Conservation (phyloP, 257 asterid species). For the Marsdenia floribunda region DNA sequence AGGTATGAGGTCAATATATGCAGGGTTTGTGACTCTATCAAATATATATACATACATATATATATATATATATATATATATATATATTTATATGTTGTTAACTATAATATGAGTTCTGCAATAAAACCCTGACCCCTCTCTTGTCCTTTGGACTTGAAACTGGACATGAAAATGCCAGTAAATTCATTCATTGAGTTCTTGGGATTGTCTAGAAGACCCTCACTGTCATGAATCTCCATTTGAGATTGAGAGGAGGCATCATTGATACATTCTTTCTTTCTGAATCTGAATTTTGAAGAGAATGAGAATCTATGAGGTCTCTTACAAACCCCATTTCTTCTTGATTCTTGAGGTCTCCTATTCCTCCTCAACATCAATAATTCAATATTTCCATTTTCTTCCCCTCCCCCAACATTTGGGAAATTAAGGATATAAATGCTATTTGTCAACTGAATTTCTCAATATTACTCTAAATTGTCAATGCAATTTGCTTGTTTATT, state of each 20-base stretch:
- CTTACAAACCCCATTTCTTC: constrained; percentile 37
- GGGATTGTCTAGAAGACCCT: no score
- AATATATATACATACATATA: no score
- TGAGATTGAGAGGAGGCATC: no score
- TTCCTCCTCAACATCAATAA: background rate
- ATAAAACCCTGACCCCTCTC: background rate
- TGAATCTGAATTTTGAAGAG: no score
- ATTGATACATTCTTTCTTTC: no score
- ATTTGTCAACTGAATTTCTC: no score
- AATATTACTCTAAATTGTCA: background rate
- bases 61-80: no score
- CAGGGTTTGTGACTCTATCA: background rate
- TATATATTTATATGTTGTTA: background rate
- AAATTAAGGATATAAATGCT: no score
- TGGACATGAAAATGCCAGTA: no score
- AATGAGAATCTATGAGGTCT: constrained; percentile 88
- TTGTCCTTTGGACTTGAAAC: background rate
- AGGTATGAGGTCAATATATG: constrained; percentile 39
- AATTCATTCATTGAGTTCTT: no score
- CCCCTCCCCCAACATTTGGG: background rate
- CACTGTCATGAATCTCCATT: no score
- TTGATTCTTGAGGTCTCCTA: constrained; percentile 56
- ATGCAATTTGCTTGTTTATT: no score
- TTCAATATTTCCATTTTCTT: background rate
- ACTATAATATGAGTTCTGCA: background rate